Evolutionary conservation across 2,329 filamentous ascomycete species (phyloP), one percentile per base, ranked within the genome.

Genomic region (Sporothrix brunneoviolacea): DNA sequence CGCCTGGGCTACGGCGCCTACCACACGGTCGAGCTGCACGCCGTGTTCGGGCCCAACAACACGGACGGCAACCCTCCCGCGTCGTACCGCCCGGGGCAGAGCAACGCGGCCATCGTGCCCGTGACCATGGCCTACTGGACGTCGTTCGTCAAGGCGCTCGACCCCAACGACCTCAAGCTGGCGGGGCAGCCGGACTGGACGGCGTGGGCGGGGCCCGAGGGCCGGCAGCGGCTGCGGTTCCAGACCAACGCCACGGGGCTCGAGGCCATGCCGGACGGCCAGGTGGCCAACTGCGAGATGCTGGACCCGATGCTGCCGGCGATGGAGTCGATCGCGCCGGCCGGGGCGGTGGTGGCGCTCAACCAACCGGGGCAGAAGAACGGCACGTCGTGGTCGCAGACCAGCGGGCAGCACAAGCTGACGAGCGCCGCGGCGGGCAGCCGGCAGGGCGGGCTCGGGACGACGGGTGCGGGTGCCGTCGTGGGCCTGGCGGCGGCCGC

Each of bases 101-200:
- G 65, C 18, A 88, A 88, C 56, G 73, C 68, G 1, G 62, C 61
- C 0, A 79, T 85, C 10, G 72, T 84, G 1, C 71, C 76, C 0
- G 64, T 83, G 0, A 75, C 86, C 33, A 82, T 87, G 61, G 74
- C 72, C 0, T 90, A 88, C 64, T 89, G 84, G 84, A 79, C 81
- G 2, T 86, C 80, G 55, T 90, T 90, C 61, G 79, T 90, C 54
- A 68, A 77, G 19, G 71, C 70, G 1, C 72, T 80, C 37, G 73
- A 89, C 62, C 86, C 86, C 0, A 90, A 88, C 15, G 65, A 71
- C 51, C 70, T 76, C 12, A 56, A 65, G 42, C 38, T 50, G 12
- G 37, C 54, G 1, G 72, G 70, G 0, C 69, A 68, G 40, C 76
- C 77, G 4, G 64, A 63, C 50, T 83, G 80, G 80, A 64, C 68